Conservation (phyloP, 139 green algal genomes). For the Ettlia oleoabundans region DNA sequence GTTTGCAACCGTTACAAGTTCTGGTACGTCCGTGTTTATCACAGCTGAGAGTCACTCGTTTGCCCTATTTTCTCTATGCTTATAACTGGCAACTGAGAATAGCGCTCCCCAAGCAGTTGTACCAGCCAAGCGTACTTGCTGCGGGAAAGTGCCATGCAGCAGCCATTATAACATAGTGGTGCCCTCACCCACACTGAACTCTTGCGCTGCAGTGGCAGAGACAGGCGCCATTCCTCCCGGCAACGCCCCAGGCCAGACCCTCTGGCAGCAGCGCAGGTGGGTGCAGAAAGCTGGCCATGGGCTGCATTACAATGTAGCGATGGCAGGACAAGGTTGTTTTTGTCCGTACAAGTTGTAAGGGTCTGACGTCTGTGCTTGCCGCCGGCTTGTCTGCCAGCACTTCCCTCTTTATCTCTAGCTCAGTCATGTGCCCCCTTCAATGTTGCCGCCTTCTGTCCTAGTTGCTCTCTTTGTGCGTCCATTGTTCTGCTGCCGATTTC, state of each 20-base stretch:
- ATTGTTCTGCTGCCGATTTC: neutral
- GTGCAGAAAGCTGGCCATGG: neutral
- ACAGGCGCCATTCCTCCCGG: constrained; percentile 78
- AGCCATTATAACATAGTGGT: too few species aligned
- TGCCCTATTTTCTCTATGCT: too few species aligned
- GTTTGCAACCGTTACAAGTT: too few species aligned
- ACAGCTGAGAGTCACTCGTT: too few species aligned
- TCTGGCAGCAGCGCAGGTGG: constrained; percentile 31
- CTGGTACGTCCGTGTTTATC: too few species aligned
- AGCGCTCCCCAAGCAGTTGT: too few species aligned
- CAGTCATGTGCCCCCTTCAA: neutral
- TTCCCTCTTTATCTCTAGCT: neutral
- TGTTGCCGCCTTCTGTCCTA: neutral
- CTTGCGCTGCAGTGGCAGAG: constrained; percentile 58
- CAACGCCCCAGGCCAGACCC: constrained; percentile 66
- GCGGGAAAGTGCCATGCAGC: too few species aligned
- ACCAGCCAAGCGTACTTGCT: neutral
- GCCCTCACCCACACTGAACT: too few species aligned
- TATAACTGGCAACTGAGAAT: too few species aligned
- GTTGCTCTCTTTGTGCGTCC: neutral
- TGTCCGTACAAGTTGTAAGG: neutral
- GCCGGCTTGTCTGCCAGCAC: neutral
- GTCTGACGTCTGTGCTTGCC: neutral
- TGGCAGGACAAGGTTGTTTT: neutral
- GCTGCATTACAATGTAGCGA: neutral